Conservation (phyloP, 2,329 filamentous ascomycete species). For the Akanthomyces dipterigenus region DNA sequence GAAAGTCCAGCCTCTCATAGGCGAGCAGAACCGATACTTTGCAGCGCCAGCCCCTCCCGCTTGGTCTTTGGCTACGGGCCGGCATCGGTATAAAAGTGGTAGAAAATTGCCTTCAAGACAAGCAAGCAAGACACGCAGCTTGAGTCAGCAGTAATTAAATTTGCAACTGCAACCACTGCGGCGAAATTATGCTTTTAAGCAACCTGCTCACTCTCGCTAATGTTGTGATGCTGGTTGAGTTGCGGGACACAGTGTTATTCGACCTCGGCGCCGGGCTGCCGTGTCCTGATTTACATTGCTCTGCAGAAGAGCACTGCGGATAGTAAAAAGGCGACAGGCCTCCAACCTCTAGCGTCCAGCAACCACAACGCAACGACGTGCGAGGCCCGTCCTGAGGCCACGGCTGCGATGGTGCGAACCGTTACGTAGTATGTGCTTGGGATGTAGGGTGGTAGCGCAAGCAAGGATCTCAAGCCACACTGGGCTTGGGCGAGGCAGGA, state of each 20-base stretch:
- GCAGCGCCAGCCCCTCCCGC: slow-evolving; percentile 3
- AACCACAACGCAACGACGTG: background rate
- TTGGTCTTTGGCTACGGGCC: background rate
- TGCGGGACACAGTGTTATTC: background rate
- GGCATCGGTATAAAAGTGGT: background rate
- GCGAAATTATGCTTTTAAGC: background rate
- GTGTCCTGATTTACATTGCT: background rate
- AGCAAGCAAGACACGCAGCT: background rate
- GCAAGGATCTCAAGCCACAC: slow-evolving; percentile 10
- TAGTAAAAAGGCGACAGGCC: background rate
- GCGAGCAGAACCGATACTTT: background rate
- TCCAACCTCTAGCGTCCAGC: too few species aligned
- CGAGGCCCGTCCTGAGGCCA: background rate
- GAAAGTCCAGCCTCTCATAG: slow-evolving; percentile 3
- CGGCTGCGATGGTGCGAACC: slow-evolving; percentile 3
- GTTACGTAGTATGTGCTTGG: background rate
- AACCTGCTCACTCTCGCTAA: background rate
- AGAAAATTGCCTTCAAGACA: background rate
- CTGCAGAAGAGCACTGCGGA: background rate
- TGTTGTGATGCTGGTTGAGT: background rate
- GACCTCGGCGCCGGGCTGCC: background rate
- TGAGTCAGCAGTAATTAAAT: background rate
- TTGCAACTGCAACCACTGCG: background rate
- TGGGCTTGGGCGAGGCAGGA: background rate
- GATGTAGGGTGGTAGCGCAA: background rate